phyloP scores from a whole-genome alignment of 2,329 filamentous ascomycete genomes.

The Teratosphaeria gauchensis region DNA sequence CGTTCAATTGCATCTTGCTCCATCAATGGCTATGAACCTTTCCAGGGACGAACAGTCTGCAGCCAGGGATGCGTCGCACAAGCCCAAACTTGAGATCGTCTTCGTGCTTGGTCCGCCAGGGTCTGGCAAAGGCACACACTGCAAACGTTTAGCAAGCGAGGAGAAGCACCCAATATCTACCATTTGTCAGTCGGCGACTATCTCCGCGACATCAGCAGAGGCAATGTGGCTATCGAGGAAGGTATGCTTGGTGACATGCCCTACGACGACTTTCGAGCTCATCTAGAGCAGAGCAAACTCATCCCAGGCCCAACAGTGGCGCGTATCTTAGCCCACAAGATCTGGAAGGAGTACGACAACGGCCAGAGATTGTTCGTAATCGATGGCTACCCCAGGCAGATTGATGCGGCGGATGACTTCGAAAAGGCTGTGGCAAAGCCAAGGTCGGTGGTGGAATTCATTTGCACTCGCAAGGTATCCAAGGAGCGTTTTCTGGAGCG shows the following conservation, averaged over 20 bases:
- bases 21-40: background rate
- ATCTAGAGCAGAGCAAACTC: constrained; percentile 3
- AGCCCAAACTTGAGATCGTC: background rate
- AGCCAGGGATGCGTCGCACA: background rate
- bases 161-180: constrained; percentile 4
- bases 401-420: constrained; percentile 3
- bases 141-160: constrained; percentile 6
- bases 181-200: constrained; percentile 24
- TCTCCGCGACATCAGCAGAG: constrained; percentile 8
- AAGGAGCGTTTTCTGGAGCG: constrained; percentile 2
- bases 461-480: background rate
- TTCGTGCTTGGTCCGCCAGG: constrained; percentile 21
- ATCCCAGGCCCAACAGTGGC: constrained; percentile 3
- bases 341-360: background rate
- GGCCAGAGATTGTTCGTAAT: constrained; percentile 5
- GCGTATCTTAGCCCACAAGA: constrained; percentile 4
- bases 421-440: background rate
- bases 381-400: constrained; percentile 13
- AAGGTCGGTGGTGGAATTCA: background rate
- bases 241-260: background rate
- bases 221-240: background rate
- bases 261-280: constrained; percentile 1
- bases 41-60: background rate
- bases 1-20: background rate
- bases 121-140: constrained; percentile 27